phyloP scores from a whole-genome alignment of 352 stramenopile genomes.

The Phytophthora crassamura region DNA sequence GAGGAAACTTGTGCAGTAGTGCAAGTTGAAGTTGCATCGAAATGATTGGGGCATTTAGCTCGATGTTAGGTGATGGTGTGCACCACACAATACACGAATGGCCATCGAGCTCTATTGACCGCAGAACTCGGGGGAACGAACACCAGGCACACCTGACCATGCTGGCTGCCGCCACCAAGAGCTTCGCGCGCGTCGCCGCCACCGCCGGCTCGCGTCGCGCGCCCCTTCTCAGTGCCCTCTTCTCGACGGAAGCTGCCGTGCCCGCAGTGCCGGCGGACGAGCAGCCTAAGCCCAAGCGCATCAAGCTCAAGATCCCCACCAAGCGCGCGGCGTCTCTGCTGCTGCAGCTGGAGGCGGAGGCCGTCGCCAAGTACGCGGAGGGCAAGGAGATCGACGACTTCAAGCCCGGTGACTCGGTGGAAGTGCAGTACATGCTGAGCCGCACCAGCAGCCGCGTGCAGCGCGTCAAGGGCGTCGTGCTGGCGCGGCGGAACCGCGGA shows the following conservation, averaged over 20 bases:
- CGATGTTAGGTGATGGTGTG: conserved; percentile 6
- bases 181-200: conserved; percentile 44
- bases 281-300: conserved; percentile 57
- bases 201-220: conserved; percentile 33
- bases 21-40: background rate
- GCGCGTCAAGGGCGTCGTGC: conserved; percentile 82
- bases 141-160: conserved; percentile 32
- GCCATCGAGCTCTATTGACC: conserved; percentile 28
- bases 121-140: conserved; percentile 21
- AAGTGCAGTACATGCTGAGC: conserved; percentile 85
- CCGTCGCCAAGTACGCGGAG: conserved; percentile 64
- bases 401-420: conserved; percentile 79
- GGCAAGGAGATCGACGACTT: conserved; percentile 78
- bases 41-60: background rate
- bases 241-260: conserved; percentile 45
- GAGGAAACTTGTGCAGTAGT: no score
- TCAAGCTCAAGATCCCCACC: conserved; percentile 85
- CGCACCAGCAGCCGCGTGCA: conserved; percentile 75
- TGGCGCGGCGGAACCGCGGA: conserved; percentile 82
- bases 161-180: conserved; percentile 66
- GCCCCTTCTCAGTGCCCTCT: conserved; percentile 45
- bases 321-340: conserved; percentile 77
- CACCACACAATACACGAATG: conserved; percentile 20
- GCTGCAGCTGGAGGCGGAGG: conserved; percentile 72
- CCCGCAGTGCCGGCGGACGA: conserved; percentile 16